Conservation (phyloP, 23 red algal genomes). For the Gracilariopsis chorda region DNA sequence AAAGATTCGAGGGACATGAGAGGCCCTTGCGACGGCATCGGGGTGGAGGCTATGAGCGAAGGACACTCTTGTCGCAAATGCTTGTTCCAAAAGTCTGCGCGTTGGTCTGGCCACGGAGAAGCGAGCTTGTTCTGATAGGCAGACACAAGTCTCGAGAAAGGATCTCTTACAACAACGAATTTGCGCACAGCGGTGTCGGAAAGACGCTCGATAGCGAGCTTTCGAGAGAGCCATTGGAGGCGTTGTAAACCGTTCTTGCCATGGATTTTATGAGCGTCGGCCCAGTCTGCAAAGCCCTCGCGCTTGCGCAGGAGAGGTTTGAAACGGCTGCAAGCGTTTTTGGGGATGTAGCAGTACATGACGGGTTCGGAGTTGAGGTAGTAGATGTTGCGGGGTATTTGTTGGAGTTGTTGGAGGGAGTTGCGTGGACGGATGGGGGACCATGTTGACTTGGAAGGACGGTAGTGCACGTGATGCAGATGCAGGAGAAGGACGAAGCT, state of each 20-base stretch:
- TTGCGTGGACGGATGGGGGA: background rate
- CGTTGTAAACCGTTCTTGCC: conserved; percentile 54
- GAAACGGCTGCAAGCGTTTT: conserved; percentile 75
- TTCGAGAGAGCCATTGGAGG: conserved; percentile 35
- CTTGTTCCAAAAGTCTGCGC: conserved; percentile 53
- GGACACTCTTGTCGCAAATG: conserved; percentile 31
- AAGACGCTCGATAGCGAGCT: conserved; percentile 29
- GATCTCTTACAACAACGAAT: conserved; percentile 82
- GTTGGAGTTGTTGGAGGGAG: background rate
- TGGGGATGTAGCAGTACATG: conserved; percentile 84
- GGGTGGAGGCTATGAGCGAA: background rate
- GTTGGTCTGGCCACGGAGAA: conserved; percentile 51
- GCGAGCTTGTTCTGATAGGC: conserved; percentile 82
- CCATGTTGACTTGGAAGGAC: background rate
- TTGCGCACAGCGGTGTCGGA: conserved; percentile 43
- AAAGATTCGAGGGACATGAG: conserved; percentile 57
- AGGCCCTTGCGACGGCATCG: conserved; percentile 24
- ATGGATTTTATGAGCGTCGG: conserved; percentile 45
- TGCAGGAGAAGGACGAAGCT: conserved; percentile 8
- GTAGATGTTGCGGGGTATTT: conserved; percentile 59
- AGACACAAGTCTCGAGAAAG: conserved; percentile 63
- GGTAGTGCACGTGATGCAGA: background rate
- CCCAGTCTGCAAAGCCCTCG: conserved; percentile 76
- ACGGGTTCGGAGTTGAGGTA: conserved; percentile 39
- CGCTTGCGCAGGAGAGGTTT: conserved; percentile 74